Percentiles rank a stretch among this genome's conserved stretches.
Conservation (phyloP, 352 stramenopile species). For the Pythium grandisporangium region DNA sequence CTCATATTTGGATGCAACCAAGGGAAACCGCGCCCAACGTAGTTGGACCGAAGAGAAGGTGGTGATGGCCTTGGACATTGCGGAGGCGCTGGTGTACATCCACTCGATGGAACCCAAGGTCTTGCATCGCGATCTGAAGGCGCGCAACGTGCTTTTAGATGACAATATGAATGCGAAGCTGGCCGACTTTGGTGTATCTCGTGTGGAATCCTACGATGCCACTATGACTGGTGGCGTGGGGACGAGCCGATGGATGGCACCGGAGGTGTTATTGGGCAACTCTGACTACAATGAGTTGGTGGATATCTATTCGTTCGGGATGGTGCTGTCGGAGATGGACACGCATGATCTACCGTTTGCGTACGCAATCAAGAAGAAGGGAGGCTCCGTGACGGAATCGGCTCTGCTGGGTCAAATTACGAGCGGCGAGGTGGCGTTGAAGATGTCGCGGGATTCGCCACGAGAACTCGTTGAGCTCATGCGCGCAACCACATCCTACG, state of each 20-base stretch:
- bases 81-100: constrained; percentile 68
- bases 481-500: not conserved
- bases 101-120: constrained; percentile 62
- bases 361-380: too few species aligned
- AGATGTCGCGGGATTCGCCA: not conserved
- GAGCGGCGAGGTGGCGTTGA: not conserved
- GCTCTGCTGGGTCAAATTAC: not conserved
- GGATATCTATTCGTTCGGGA: constrained; percentile 71
- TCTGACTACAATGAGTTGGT: constrained; percentile 67
- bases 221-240: constrained; percentile 38
- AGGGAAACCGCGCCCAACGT: constrained; percentile 3
- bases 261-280: constrained; percentile 48
- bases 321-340: constrained; percentile 69
- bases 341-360: constrained; percentile 66
- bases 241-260: constrained; percentile 56
- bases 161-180: constrained; percentile 18
- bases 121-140: constrained; percentile 85
- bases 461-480: not conserved
- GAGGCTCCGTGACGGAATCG: not conserved
- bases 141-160: constrained; percentile 73
- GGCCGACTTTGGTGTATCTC: constrained; percentile 42
- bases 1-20: constrained; percentile 30
- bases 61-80: constrained; percentile 38
- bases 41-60: constrained; percentile 25
- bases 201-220: constrained; percentile 39